Evolutionary conservation across 2,329 filamentous ascomycete genomes (phyloP).

Genomic region (Nigrograna mackinnonii): DNA sequence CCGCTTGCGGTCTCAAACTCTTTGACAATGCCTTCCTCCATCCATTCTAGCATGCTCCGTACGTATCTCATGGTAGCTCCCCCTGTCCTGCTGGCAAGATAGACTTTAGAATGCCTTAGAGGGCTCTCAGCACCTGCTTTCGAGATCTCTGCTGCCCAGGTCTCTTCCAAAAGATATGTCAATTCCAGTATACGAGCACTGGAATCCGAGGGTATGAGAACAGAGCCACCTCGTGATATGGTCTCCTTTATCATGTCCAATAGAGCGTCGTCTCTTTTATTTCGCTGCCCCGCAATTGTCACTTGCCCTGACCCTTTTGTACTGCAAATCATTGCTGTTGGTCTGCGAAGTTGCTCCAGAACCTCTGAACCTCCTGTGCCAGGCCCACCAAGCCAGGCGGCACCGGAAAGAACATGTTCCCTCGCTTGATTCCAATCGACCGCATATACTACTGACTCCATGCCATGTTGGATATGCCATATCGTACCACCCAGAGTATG

Average conservation of each 20-base stretch:
- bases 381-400: constrained; percentile 87
- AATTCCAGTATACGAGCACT: constrained; percentile 93
- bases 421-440: constrained; percentile 98
- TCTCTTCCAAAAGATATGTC: constrained; percentile 88
- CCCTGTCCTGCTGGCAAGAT: constrained; percentile 83
- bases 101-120: constrained; percentile 63
- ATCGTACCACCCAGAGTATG: constrained; percentile 96
- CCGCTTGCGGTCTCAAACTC: constrained; percentile 76
- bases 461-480: constrained; percentile 96
- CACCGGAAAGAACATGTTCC: constrained; percentile 91
- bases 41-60: constrained; percentile 97
- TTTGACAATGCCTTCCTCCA: constrained; percentile 92
- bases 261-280: constrained; percentile 83
- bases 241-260: constrained; percentile 80
- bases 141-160: constrained; percentile 63
- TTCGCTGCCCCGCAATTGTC: constrained; percentile 71
- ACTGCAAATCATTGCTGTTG: constrained; percentile 92
- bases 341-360: constrained; percentile 89
- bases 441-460: constrained; percentile 96
- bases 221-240: constrained; percentile 81
- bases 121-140: constrained; percentile 42
- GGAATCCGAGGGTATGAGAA: constrained; percentile 91
- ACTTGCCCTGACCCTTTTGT: constrained; percentile 76
- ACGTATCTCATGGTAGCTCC: constrained; percentile 89
- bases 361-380: constrained; percentile 84